These are phyloP conservation scores for Irpex sp. DNA, from an alignment of 1,284 basidiomycete species.

Conservation along the genomic window DNA sequence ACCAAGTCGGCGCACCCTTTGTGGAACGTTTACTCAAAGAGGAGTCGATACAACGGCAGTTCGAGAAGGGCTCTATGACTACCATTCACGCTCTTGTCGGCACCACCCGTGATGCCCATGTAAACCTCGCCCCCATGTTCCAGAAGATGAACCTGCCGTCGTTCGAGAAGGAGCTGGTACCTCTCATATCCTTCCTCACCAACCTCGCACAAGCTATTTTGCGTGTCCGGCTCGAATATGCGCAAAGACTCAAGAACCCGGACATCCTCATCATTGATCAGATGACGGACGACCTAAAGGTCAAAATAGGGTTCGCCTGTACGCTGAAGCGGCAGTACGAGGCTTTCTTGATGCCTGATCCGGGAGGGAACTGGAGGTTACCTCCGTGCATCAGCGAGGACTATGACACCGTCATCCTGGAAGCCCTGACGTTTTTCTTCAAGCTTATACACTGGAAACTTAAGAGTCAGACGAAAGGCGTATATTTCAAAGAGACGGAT, in stretches of 20 bases:
- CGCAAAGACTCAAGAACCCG: conserved; percentile 86
- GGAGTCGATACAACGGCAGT: conserved; percentile 90
- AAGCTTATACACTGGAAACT: conserved; percentile 94
- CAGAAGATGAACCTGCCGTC: conserved; percentile 87
- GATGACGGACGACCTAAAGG: conserved; percentile 90
- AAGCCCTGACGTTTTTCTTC: conserved; percentile 91
- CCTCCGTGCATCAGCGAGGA: conserved; percentile 85
- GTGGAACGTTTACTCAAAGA: conserved; percentile 96
- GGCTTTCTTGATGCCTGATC: conserved; percentile 83
- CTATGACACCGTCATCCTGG: conserved; percentile 88
- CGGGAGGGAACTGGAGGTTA: conserved; percentile 84
- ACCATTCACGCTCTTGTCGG: conserved; percentile 86
- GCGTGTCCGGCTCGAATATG: conserved; percentile 87
- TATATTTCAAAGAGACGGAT: conserved; percentile 98
- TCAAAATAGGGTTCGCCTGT: conserved; percentile 91
- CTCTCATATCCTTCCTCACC: conserved; percentile 93
- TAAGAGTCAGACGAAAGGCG: conserved; percentile 87
- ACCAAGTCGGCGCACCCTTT: conserved; percentile 69
- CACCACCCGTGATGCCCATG: conserved; percentile 85
- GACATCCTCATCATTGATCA: conserved; percentile 93
- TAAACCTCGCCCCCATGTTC: conserved; percentile 74
- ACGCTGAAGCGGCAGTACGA: conserved; percentile 94
- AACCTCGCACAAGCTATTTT: conserved; percentile 91
- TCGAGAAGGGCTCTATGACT: conserved; percentile 87
- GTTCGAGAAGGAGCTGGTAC: conserved; percentile 90